Evolutionary conservation across 1,284 basidiomycete species (phyloP).

Genomic region (Singerocomus rubriflavus): DNA sequence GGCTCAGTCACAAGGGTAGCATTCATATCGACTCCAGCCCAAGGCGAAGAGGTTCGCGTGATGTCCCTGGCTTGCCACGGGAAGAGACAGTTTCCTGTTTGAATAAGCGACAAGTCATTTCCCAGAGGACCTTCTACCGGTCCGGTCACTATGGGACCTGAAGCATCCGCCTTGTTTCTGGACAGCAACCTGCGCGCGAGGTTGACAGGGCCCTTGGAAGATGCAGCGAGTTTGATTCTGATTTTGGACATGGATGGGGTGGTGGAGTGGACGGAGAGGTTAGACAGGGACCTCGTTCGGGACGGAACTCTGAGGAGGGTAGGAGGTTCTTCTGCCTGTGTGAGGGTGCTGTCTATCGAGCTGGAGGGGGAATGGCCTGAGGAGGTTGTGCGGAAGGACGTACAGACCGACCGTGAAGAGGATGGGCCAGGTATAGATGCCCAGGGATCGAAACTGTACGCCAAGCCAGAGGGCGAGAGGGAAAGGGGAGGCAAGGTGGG

Average conservation of each 20-base stretch:
- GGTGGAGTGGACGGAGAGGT: constrained; percentile 45
- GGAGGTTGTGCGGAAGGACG: constrained; percentile 21
- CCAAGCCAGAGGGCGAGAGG: constrained; percentile 52
- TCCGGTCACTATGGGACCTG: constrained; percentile 7
- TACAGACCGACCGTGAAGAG: constrained; percentile 45
- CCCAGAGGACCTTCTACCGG: constrained; percentile 3
- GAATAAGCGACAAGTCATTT: constrained; percentile 20
- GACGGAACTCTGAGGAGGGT: constrained; percentile 33
- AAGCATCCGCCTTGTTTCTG: constrained; percentile 37
- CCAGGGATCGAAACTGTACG: constrained; percentile 43
- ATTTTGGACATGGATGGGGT: constrained; percentile 45
- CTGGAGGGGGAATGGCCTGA: constrained; percentile 16
- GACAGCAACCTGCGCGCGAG: constrained; percentile 55
- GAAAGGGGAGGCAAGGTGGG: constrained; percentile 62
- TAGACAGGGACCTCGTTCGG: constrained; percentile 58
- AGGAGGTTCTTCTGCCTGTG: constrained; percentile 13
- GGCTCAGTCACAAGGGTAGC: constrained; percentile 6
- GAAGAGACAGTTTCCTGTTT: constrained; percentile 38
- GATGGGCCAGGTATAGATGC: constrained; percentile 52
- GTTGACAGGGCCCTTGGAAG: constrained; percentile 43
- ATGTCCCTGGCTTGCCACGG: constrained; percentile 43
- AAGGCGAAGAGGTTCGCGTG: constrained; percentile 28
- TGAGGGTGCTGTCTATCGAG: constrained; percentile 12
- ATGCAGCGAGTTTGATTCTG: constrained; percentile 44
- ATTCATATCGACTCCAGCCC: constrained; percentile 28